Evolutionary conservation across 371 early-diverging fungal species (phyloP), one percentile per base, ranked within the genome.

Genomic region (Saksenaea oblongispora): DNA sequence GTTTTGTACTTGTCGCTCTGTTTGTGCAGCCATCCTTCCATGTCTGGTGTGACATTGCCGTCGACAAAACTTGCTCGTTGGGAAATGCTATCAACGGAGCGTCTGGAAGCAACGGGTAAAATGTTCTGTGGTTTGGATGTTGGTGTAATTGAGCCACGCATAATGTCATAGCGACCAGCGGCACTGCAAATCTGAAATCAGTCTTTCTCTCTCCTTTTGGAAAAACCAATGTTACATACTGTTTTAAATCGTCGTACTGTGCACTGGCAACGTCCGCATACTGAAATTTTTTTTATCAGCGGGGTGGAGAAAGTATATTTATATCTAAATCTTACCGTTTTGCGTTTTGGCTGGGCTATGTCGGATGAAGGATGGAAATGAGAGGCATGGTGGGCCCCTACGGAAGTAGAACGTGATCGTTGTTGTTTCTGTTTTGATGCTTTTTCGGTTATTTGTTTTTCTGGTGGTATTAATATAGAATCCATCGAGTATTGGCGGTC

Each of bases 1-100:
- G 80, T 81, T 41, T 84, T 84, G 67, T 84, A 87, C 14, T 78
- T 79, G 41, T 83, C 86, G 1, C 86, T 83, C 68, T 86, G 87
- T 62, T 88, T 88, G 64, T 80, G 79, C 27, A 89, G 72, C 80
- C 82, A 87, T 11, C 87, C 87, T 60, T 85, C 83, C 67, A 82
- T 75, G 59, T 85, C 87, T 10, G 85, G 82, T 34, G 62, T 39
- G 1, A 64, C 62, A 56, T 56, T 58, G 3, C 34, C 39, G 18
- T 41, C 27, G 7, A 22, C 51, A 47, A 47, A 1, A 53, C 39
- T 26, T 28, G 39, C 44, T 51, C 51, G 51, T 47, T 47, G 51
- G 11, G 51, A 47, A 18, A 47, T 47, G 51, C 51, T 61, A 8
- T 61, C 61, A 34, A 53, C 61, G 7, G 61, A 61, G n/a, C 36